A percentile compares a stretch with the other conserved stretches of the same genome.
Evolutionary conservation across 2,329 filamentous ascomycete species (phyloP).

Genomic region (Geoglossum cookeanum): DNA sequence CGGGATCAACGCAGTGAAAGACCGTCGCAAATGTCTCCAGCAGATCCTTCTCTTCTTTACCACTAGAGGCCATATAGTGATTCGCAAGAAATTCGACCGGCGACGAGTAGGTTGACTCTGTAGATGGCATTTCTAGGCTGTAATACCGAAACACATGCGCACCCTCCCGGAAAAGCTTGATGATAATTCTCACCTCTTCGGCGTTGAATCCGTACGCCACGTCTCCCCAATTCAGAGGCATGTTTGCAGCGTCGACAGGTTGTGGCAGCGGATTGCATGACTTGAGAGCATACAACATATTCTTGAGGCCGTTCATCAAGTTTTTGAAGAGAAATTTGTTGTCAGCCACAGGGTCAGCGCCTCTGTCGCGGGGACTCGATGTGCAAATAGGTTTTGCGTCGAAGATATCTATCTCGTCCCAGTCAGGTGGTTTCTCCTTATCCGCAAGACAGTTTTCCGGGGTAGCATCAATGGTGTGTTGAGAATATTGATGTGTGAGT

Average conservation of each 20-base stretch:
- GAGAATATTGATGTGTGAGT: constrained; percentile 57
- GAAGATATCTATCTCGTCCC: constrained; percentile 98
- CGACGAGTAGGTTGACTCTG: constrained; percentile 56
- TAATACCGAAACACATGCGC: constrained; percentile 96
- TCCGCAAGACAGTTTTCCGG: constrained; percentile 73
- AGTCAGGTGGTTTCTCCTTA: constrained; percentile 63
- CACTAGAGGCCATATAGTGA: constrained; percentile 83
- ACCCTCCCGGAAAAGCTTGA: constrained; percentile 93
- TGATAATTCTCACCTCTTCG: constrained; percentile 89
- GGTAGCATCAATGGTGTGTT: constrained; percentile 42
- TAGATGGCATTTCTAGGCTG: constrained; percentile 60
- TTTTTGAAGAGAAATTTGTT: constrained; percentile 98
- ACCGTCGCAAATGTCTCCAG: constrained; percentile 96
- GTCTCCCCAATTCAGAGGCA: constrained; percentile 81
- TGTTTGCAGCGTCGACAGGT: constrained; percentile 55
- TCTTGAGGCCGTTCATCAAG: constrained; percentile 85
- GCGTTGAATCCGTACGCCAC: constrained; percentile 93
- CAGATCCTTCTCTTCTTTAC: constrained; percentile 91
- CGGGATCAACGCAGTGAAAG: constrained; percentile 95
- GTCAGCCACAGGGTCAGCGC: constrained; percentile 76
- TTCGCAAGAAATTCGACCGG: constrained; percentile 86
- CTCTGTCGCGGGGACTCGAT: constrained; percentile 73
- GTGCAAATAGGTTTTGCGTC: constrained; percentile 91
- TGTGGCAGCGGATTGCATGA: constrained; percentile 59
- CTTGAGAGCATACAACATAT: constrained; percentile 86